Evolutionary conservation across 1,284 basidiomycete species (phyloP), one percentile per base, ranked within the genome.

Genomic region (Boletus sp.): DNA sequence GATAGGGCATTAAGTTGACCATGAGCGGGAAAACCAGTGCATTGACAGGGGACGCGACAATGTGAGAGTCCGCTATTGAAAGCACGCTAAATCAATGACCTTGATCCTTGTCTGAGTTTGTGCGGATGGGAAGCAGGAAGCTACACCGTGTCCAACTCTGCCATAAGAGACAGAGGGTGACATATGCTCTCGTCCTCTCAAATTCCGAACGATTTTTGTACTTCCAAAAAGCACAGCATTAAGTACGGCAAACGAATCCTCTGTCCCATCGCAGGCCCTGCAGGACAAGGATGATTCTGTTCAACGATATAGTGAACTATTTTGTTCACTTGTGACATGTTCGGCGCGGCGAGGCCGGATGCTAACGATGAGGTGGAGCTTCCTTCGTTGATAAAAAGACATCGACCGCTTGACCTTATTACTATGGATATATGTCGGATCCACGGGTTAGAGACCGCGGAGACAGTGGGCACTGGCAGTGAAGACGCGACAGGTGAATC

Each of bases 111-210:
- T 43, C 38, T 52, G 37, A 48, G 35, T 48, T 53, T 52, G 33
- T 51, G 48, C 27, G 48, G 51, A 21, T 40, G 23, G 23, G 33
- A 40, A 43, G 35, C 7, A 25, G 30, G 44, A 46, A 37, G 33
- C 54, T 21, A n/a, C 16, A n/a, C 47, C 31, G 10, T 27, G 46
- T 47, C 21, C 25, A 31, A 48, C 40, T 49, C 31, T 53, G 47
- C 43, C 47, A 53, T 27, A 54, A 53, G 25, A 23, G 23, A 48
- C 30, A 55, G 30, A 33, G 27, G 33, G 25, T 43, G 16, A 55
- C 40, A 60, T 47, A 44, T 43, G n/a, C 40, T 19, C 52, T 23
- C 3, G 14, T 43, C 60, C 37, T 31, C 37, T 31, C 37, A 52
- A 63, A 40, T 11, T 27, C 56, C 49, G 50, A 49, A 23, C 11